Percentiles rank a stretch among this genome's conserved stretches.
phyloP scores from a whole-genome alignment of 2,329 filamentous ascomycete genomes.

The Biscogniauxia sp. region DNA sequence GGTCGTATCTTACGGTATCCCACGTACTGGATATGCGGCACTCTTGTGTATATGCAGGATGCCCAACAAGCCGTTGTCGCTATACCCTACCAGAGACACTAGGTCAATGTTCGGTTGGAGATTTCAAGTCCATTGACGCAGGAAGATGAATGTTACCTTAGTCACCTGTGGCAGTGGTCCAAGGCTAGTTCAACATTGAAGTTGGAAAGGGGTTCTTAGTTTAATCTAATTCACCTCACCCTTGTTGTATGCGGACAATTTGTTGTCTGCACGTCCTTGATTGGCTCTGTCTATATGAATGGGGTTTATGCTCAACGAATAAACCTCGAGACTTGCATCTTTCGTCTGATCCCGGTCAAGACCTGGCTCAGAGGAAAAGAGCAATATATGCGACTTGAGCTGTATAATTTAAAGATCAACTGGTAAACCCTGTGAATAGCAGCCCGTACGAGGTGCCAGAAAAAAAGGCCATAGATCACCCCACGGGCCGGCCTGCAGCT shows the following conservation, averaged over 20 bases:
- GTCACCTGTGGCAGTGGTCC: neutral
- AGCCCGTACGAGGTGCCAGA: neutral
- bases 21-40: neutral
- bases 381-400: neutral
- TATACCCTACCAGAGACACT: neutral
- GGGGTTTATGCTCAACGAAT: neutral
- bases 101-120: neutral
- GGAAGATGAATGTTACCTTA: neutral
- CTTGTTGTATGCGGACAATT: neutral
- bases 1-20: conserved; percentile 3
- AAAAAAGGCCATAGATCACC: neutral
- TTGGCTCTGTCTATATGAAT: neutral
- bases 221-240: too few species aligned
- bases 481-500: neutral
- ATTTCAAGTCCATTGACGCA: neutral
- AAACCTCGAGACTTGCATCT: neutral
- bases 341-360: neutral
- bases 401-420: neutral
- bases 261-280: neutral
- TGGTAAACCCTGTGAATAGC: neutral
- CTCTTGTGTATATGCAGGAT: neutral
- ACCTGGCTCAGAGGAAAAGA: neutral
- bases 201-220: neutral
- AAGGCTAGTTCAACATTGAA: neutral
- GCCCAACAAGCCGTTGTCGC: neutral